A percentile compares a stretch with the other conserved stretches of the same genome.
These are phyloP conservation scores for Passalora sequoiae DNA, from an alignment of 2,329 filamentous ascomycete genomes.

Conservation along the genomic window DNA sequence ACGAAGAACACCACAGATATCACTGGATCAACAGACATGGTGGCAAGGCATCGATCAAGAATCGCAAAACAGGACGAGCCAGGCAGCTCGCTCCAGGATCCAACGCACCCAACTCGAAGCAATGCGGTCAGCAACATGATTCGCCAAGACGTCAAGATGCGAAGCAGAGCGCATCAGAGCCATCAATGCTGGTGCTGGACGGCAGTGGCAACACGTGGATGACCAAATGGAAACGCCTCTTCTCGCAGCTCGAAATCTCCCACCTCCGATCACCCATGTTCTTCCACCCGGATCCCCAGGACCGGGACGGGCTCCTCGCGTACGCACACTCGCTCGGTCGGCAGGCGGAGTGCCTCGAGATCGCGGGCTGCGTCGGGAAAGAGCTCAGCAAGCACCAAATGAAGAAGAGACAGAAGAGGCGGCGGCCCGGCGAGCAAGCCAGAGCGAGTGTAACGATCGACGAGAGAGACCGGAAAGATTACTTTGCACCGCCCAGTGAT, in stretches of 20 bases:
- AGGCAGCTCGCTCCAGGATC: slow-evolving; percentile 20
- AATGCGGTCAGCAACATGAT: not conserved
- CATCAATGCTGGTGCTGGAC: slow-evolving; percentile 62
- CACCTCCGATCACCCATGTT: slow-evolving; percentile 76
- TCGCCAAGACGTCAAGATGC: slow-evolving; percentile 9
- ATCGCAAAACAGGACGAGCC: slow-evolving; percentile 43
- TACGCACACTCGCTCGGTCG: slow-evolving; percentile 59
- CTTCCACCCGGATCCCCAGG: slow-evolving; percentile 72
- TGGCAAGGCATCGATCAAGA: slow-evolving; percentile 55
- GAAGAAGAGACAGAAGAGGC: slow-evolving; percentile 54
- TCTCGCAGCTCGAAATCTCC: slow-evolving; percentile 62
- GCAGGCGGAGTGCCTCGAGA: slow-evolving; percentile 63
- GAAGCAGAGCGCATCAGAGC: slow-evolving; percentile 5
- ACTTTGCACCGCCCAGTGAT: slow-evolving; percentile 39
- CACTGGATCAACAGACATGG: slow-evolving; percentile 68
- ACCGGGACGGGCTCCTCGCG: slow-evolving; percentile 67
- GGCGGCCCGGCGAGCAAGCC: slow-evolving; percentile 16
- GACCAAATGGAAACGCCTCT: slow-evolving; percentile 64
- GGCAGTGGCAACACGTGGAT: slow-evolving; percentile 61
- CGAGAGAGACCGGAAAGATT: slow-evolving; percentile 46
- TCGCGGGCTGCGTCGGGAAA: slow-evolving; percentile 69
- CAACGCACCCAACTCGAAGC: not conserved
- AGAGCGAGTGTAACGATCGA: slow-evolving; percentile 37
- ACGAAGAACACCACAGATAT: slow-evolving; percentile 76
- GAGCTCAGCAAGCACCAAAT: slow-evolving; percentile 71